Conservation (phyloP, 2,329 filamentous ascomycete species). For the Boeremia lycopersici region DNA sequence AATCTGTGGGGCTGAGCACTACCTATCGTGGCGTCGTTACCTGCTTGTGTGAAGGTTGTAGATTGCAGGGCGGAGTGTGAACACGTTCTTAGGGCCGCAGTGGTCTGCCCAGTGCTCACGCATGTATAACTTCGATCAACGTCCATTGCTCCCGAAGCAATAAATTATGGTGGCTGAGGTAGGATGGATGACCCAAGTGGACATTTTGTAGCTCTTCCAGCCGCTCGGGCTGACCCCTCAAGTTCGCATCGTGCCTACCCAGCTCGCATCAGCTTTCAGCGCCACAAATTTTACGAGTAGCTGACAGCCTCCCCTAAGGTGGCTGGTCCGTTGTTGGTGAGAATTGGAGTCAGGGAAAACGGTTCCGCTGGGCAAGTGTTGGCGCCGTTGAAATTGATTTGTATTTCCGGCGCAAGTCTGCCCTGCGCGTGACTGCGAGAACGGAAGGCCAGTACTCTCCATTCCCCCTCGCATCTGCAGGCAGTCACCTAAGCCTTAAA, state of each 20-base stretch:
- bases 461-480: too few species aligned
- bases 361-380: neutral
- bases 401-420: neutral
- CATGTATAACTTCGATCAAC: neutral
- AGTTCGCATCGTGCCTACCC: constrained; percentile 8
- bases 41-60: neutral
- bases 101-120: neutral
- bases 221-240: constrained; percentile 12
- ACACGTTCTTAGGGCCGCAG: neutral
- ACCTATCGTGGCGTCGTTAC: neutral
- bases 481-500: too few species aligned
- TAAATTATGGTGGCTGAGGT: neutral
- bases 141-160: neutral
- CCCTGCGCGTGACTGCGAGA: too few species aligned
- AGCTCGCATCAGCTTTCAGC: constrained; percentile 10
- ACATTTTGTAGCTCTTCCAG: neutral
- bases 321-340: neutral
- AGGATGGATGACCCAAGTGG: neutral
- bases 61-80: neutral
- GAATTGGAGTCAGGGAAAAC: neutral
- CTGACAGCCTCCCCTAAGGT: neutral
- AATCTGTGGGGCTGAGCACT: constrained; percentile 1
- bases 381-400: neutral
- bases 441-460: too few species aligned
- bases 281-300: constrained; percentile 9